Conservation (phyloP, 2,329 filamentous ascomycete genomes). For the Aaosphaeria arxii region DNA sequence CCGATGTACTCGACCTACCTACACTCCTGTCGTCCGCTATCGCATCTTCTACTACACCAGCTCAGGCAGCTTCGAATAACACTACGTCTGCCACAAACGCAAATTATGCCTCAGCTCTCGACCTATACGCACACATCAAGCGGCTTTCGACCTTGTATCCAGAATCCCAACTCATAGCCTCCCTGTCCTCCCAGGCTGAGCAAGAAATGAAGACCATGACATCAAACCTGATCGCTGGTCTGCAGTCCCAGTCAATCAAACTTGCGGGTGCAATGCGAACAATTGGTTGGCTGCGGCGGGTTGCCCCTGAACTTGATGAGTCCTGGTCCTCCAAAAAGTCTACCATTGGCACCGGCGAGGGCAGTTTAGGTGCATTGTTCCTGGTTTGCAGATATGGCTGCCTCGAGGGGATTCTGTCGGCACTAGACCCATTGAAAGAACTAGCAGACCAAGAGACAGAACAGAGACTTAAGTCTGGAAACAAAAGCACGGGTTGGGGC, state of each 20-base stretch:
- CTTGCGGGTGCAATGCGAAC: conserved; percentile 87
- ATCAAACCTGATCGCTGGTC: conserved; percentile 72
- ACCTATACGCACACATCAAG: conserved; percentile 90
- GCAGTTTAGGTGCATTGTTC: conserved; percentile 77
- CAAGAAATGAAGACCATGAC: conserved; percentile 87
- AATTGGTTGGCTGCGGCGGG: conserved; percentile 83
- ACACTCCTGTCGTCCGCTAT: conserved; percentile 79
- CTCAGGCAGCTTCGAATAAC: conserved; percentile 36
- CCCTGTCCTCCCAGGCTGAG: conserved; percentile 75
- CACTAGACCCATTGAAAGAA: conserved; percentile 79
- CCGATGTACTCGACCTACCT: conserved; percentile 88
- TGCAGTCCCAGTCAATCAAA: conserved; percentile 77
- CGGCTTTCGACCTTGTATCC: conserved; percentile 81
- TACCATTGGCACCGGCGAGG: conserved; percentile 48
- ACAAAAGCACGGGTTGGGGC: conserved; percentile 52
- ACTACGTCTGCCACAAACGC: conserved; percentile 45
- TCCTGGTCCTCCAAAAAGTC: conserved; percentile 22
- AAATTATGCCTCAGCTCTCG: conserved; percentile 85
- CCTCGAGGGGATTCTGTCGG: conserved; percentile 74
- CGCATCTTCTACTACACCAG: conserved; percentile 52
- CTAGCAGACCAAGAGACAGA: conserved; percentile 82
- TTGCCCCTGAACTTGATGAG: conserved; percentile 74
- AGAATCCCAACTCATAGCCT: conserved; percentile 68
- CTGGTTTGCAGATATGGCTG: conserved; percentile 82
- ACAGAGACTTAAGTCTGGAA: conserved; percentile 36